phyloP scores from a whole-genome alignment of 2,329 filamentous ascomycete species.

The Colletotrichum neosansevieriae region DNA sequence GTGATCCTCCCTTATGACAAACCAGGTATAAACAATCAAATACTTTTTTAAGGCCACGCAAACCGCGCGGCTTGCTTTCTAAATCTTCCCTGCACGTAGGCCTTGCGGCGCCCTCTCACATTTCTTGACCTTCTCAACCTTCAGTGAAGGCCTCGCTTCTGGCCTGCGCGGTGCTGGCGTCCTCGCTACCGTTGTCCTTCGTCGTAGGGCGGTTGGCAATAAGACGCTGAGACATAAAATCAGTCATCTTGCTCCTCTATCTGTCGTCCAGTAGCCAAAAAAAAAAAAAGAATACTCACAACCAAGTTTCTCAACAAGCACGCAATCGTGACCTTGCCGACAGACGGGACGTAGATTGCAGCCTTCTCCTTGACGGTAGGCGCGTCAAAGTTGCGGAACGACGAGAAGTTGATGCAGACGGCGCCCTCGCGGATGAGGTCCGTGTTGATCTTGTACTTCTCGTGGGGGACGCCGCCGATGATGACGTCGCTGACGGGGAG shows the following conservation, averaged over 20 bases:
- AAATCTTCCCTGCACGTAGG: not conserved
- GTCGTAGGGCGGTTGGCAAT: conserved; percentile 62
- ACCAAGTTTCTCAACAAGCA: conserved; percentile 90
- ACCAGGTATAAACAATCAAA: conserved; percentile 27
- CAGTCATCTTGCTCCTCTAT: not conserved
- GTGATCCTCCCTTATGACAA: conserved; percentile 20
- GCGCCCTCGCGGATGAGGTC: conserved; percentile 87
- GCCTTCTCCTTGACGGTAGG: conserved; percentile 94
- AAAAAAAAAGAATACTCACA: conserved; percentile 63
- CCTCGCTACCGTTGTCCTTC: conserved; percentile 50
- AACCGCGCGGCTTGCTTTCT: conserved; percentile 8
- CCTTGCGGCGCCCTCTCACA: not conserved
- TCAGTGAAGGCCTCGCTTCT: conserved; percentile 57
- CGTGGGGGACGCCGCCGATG: conserved; percentile 90
- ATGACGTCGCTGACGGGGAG: conserved; percentile 92
- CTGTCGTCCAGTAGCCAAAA: not conserved
- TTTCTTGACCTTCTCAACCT: conserved; percentile 44
- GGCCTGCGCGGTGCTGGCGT: conserved; percentile 48
- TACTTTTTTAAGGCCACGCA: conserved; percentile 12
- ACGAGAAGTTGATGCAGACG: conserved; percentile 99
- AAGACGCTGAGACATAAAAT: conserved; percentile 55
- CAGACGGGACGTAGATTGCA: conserved; percentile 95
- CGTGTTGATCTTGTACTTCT: conserved; percentile 90
- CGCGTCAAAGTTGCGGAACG: conserved; percentile 89
- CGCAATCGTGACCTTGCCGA: conserved; percentile 97